Evolutionary conservation across 2,329 filamentous ascomycete species (phyloP).

Genomic region (Didymella segeticola): DNA sequence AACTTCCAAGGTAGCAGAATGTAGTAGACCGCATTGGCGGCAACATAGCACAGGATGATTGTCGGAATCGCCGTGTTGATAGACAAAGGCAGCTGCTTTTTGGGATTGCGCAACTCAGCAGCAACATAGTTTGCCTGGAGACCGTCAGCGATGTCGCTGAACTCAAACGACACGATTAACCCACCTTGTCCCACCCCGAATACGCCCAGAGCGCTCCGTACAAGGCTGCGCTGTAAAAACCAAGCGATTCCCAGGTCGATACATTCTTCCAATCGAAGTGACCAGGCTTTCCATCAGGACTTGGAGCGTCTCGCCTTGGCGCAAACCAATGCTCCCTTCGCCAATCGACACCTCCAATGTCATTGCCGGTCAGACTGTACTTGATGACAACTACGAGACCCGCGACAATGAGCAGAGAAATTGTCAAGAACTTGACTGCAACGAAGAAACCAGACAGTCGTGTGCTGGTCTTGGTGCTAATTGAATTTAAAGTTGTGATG

Average conservation of each 20-base stretch:
- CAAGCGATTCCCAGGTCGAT: slow-evolving; percentile 64
- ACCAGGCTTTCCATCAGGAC: slow-evolving; percentile 34
- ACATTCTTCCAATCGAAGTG: slow-evolving; percentile 49
- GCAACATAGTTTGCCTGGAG: slow-evolving; percentile 48
- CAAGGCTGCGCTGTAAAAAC: slow-evolving; percentile 65
- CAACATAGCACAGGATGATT: slow-evolving; percentile 66
- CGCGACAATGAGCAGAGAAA: slow-evolving; percentile 44
- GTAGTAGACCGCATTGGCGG: slow-evolving; percentile 68
- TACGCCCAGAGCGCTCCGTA: slow-evolving; percentile 49
- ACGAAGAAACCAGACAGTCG: slow-evolving; percentile 49
- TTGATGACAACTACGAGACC: slow-evolving; percentile 44
- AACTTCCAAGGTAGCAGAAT: slow-evolving; percentile 66
- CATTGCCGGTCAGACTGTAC: slow-evolving; percentile 31
- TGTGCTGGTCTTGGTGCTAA: slow-evolving; percentile 53
- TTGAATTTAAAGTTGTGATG: slow-evolving; percentile 52
- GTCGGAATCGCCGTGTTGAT: slow-evolving; percentile 69
- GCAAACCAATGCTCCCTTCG: slow-evolving; percentile 43
- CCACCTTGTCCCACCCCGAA: slow-evolving; percentile 48
- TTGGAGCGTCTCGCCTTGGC: slow-evolving; percentile 30
- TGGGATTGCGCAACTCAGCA: slow-evolving; percentile 43
- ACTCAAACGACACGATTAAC: slow-evolving; percentile 11
- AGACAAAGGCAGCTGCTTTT: slow-evolving; percentile 61
- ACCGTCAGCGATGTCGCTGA: not conserved
- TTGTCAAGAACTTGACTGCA: slow-evolving; percentile 46
- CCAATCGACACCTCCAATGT: slow-evolving; percentile 45